Percentiles rank a stretch among this genome's conserved stretches.
Conservation (phyloP, 495 filamentous ascomycete species). For the Penicillium parvum region DNA sequence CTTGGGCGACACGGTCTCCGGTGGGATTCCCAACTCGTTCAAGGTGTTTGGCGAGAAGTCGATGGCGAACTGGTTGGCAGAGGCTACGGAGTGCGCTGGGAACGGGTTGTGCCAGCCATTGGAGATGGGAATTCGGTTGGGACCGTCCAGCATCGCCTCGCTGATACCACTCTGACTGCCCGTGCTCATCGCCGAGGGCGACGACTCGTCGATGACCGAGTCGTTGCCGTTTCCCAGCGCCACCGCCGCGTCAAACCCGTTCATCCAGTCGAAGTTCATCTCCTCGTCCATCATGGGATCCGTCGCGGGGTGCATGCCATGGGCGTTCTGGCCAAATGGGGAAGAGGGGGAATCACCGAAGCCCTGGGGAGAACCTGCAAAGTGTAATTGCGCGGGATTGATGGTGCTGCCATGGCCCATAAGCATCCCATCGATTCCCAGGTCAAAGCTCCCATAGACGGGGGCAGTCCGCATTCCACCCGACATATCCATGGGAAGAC, state of each 20-base stretch:
- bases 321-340: constrained; percentile 64
- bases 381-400: constrained; percentile 94
- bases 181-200: constrained; percentile 90
- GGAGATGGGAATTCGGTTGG: constrained; percentile 54
- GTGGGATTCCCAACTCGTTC: constrained; percentile 40
- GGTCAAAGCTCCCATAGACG: constrained; percentile 61
- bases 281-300: constrained; percentile 66
- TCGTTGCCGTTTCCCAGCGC: constrained; percentile 66
- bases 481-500: constrained; percentile 57
- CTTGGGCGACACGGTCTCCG: constrained; percentile 47
- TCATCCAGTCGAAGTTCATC: constrained; percentile 78
- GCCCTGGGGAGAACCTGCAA: constrained; percentile 73
- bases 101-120: constrained; percentile 64
- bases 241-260: constrained; percentile 73
- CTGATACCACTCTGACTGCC: constrained; percentile 88
- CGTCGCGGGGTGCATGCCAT: constrained; percentile 48
- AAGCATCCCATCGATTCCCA: constrained; percentile 71
- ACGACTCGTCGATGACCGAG: constrained; percentile 83
- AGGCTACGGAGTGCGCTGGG: constrained; percentile 55
- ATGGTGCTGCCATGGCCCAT: constrained; percentile 77
- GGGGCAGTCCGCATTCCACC: constrained; percentile 76
- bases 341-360: constrained; percentile 65
- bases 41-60: constrained; percentile 48
- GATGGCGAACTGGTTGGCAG: constrained; percentile 57
- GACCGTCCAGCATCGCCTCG: constrained; percentile 86